Base-by-base conservation (phyloP, 2,329 filamentous ascomycete species). In the Trichoderma sp. region DNA sequence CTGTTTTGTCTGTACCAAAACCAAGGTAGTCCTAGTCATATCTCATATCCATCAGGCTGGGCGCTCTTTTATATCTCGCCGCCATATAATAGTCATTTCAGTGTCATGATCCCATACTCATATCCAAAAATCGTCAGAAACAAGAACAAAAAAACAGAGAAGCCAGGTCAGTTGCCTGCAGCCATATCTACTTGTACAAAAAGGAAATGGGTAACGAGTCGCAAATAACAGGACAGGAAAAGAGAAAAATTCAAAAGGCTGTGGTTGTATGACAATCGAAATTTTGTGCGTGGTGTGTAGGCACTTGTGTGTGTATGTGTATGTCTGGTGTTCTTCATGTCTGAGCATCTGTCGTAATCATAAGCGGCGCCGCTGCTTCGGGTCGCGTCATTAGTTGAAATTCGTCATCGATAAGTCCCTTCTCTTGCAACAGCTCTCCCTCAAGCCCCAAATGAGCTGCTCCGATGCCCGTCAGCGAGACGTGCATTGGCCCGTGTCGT, bases 401-500 rank as follows among this genome's bases (percentile, higher is more conserved):
- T 30, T 76, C 75, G 43, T 76, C 71, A 18, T 76, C 73, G 28
- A 71, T 61, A 12, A 63, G 66, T 9, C 67, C 60, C 66, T 71
- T 74, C 61, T 74, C 74, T 24, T 72, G 73, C 67, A 76, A 63
- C 28, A 68, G 58, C 18, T 74, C 73, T 8, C 74, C 73, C 18
- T 77, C 74, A n/a, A 74, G 60, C 6, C 68, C 73, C 43, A 74
- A 36, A 57, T 77, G 71, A 8, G 74, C 76, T 32, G 76, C 77
- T 12, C 77, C 77, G 12, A 78, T 74, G n/a, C 77, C 78, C 24
- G 76, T 73, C 15, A 79, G 73, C 14, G 73, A 73, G 8, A 74
- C 36, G 5, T 75, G 74, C 3, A 76, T 71, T 7, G 74, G 69
- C 57, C 53, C 65, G 14, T 72, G 73, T 12, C 64, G 58, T n/a